Evolutionary conservation across 1,284 basidiomycete genomes (phyloP).

Genomic region (Rhodofomes roseus): DNA sequence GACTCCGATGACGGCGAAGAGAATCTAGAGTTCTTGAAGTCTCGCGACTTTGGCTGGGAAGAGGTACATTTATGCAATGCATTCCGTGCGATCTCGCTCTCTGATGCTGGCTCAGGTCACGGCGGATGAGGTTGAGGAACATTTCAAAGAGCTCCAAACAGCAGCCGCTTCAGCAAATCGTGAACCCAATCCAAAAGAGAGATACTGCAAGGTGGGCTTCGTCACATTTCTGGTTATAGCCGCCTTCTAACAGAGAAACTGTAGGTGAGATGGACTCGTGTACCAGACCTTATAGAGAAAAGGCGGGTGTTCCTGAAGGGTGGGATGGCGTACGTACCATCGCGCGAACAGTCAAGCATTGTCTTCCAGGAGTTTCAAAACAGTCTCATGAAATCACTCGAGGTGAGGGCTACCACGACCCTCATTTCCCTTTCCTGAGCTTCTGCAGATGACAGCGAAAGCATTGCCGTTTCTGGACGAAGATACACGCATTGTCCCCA

Average conservation of each 20-base stretch:
- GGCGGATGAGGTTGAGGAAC: conserved; percentile 53
- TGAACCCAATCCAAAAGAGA: conserved; percentile 38
- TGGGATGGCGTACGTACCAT: conserved; percentile 91
- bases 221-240: background rate
- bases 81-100: background rate
- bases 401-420: conserved; percentile 47
- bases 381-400: conserved; percentile 74
- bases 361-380: conserved; percentile 86
- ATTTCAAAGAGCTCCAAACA: conserved; percentile 38
- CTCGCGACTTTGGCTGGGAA: conserved; percentile 80
- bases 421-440: conserved; percentile 8
- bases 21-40: conserved; percentile 66
- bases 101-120: conserved; percentile 46
- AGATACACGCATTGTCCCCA: conserved; percentile 88
- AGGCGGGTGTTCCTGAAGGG: conserved; percentile 78
- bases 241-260: background rate
- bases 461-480: conserved; percentile 93
- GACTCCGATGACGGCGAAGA: conserved; percentile 68
- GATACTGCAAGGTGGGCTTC: conserved; percentile 63
- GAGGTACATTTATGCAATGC: conserved; percentile 38
- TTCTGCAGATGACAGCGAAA: conserved; percentile 74
- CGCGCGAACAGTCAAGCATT: conserved; percentile 80
- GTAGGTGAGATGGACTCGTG: conserved; percentile 81
- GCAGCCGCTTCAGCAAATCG: conserved; percentile 24
- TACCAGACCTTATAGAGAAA: conserved; percentile 88